Conservation (phyloP, 352 stramenopile genomes). For the Pythium phragmiticola region DNA sequence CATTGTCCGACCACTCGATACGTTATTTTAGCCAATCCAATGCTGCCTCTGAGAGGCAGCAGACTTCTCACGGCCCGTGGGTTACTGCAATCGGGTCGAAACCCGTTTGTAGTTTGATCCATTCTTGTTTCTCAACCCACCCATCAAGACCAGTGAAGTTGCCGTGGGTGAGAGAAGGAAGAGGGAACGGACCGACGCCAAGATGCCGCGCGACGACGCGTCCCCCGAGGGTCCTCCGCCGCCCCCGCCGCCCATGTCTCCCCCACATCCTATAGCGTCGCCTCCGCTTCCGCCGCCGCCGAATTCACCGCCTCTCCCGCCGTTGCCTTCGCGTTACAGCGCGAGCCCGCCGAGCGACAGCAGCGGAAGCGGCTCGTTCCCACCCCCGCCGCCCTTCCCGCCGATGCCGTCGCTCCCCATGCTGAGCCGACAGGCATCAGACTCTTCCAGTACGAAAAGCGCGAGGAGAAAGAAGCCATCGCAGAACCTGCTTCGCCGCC, state of each 20-base stretch:
- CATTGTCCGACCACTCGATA: slow-evolving; percentile 15
- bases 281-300: slow-evolving; percentile 26
- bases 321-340: slow-evolving; percentile 12
- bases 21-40: not conserved
- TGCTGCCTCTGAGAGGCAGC: not conserved
- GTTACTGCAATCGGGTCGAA: not conserved
- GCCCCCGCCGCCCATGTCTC: slow-evolving; percentile 28
- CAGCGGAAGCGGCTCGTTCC: slow-evolving; percentile 7
- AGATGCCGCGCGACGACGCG: slow-evolving; percentile 20
- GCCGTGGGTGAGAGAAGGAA: not conserved
- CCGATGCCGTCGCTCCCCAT: slow-evolving; percentile 24
- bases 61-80: not conserved
- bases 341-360: slow-evolving; percentile 22
- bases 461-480: not conserved
- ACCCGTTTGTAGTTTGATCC: not conserved
- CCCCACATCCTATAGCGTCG: slow-evolving; percentile 17
- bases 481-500: slow-evolving; percentile 4
- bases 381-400: slow-evolving; percentile 27
- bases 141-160: slow-evolving; percentile 16
- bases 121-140: slow-evolving; percentile 4
- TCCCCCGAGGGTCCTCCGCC: slow-evolving; percentile 24
- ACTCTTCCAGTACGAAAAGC: slow-evolving; percentile 9
- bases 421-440: slow-evolving; percentile 9
- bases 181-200: not conserved
- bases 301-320: slow-evolving; percentile 17